Evolutionary conservation across 768 basidiomycete species (phyloP), one percentile per base, ranked within the genome.

Genomic region (Megacollybia marginata): DNA sequence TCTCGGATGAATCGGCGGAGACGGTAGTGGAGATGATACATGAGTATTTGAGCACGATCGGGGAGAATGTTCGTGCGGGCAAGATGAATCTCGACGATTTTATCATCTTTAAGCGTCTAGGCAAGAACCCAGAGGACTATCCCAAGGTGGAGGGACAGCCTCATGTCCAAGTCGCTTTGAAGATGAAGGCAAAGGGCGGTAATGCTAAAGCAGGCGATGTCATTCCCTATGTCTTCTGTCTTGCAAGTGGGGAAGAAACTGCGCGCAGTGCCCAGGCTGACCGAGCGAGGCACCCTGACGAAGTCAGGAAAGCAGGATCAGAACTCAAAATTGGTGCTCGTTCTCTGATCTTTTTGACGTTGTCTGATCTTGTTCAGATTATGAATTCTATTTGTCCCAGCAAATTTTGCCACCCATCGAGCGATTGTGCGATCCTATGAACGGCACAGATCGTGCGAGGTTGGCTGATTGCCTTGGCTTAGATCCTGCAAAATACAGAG

Each of bases 61-160:
- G 91, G n/a, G 76, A 85, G 53, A 80, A 85, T 48, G 82, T 98
- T 18, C 81, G 89, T 4, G 78, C 69, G 18, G 90, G 89, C 2
- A 82, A 82, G 59, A 71, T 88, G 42, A 85, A 83, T 48, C 60
- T 93, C n/a, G 96, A 98, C 2, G 91, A 98, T 48, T 95, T 93
- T 68, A 92, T 93, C 59, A 81, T 99, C 59, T 83, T 80, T 76
- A 99, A 99, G 92, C 88, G 96, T 48, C 74, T 99, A 48, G 91
- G 96, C 12, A 98, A 97, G 71, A 91, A 91, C 54, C 95, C 95
- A 0, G 89, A 95, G 57, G 94, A 96, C 59, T 99, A 97, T 61
- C 94, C 95, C 0, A 95, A 98, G 62, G 88, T 82, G 7, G 97
- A 97, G 67, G 83, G 74, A 35, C 94, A 94, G 58, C 96, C 96